Conservation (phyloP, 73 alveolate genomes). For the Tetrahymena elliotti region DNA sequence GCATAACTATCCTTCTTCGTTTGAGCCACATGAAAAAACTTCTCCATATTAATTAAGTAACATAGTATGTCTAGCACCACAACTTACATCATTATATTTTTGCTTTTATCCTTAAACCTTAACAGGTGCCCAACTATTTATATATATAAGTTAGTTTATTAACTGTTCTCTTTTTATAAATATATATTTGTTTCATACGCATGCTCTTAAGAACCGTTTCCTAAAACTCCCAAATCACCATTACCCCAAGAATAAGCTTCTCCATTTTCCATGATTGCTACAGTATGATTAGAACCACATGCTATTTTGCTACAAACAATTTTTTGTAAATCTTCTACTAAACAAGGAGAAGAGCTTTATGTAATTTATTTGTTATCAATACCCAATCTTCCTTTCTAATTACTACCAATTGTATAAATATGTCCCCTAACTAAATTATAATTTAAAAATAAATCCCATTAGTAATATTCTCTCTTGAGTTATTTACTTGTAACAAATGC, state of each 20-base stretch:
- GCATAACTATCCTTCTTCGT: slow-evolving; percentile 59
- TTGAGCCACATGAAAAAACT: slow-evolving; percentile 54
- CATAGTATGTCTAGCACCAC: slow-evolving; percentile 56
- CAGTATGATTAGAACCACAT: slow-evolving; percentile 85
- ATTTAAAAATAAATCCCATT: background rate
- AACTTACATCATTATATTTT: slow-evolving; percentile 4
- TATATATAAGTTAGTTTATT: background rate
- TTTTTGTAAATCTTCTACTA: slow-evolving; percentile 26
- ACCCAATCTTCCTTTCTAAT: slow-evolving; percentile 24
- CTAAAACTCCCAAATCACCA: slow-evolving; percentile 58
- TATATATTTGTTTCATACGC: background rate
- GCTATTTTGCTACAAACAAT: slow-evolving; percentile 38
- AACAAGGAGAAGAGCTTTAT: slow-evolving; percentile 28
- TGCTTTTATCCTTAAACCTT: background rate
- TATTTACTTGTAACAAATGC: slow-evolving; percentile 34
- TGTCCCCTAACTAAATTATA: background rate
- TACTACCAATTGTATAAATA: slow-evolving; percentile 28
- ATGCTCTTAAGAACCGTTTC: slow-evolving; percentile 24
- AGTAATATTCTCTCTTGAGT: background rate
- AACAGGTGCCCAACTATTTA: slow-evolving; percentile 9
- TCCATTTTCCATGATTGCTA: slow-evolving; percentile 71
- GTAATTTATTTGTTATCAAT: background rate
- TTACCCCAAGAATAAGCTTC: slow-evolving; percentile 83
- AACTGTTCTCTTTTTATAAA: background rate
- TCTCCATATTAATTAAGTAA: slow-evolving; percentile 38